These are phyloP conservation scores for Bidens hawaiensis DNA, from an alignment of 140 eudicot species.

Conservation along the genomic window DNA sequence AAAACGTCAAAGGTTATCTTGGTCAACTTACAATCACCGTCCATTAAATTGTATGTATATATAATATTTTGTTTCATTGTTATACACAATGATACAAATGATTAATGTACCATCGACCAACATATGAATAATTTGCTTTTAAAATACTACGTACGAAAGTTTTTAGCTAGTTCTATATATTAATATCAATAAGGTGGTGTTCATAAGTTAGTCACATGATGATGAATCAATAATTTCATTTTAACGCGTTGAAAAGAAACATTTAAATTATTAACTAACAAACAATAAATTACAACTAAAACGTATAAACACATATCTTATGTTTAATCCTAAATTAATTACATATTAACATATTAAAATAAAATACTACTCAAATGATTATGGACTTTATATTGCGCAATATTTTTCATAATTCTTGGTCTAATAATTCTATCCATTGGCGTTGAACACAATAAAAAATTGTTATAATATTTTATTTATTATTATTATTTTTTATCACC, in stretches of 20 bases:
- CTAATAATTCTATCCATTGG: background rate
- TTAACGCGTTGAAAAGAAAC: conserved; percentile 5
- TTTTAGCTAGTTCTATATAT: background rate
- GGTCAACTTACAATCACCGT: conserved; percentile 20
- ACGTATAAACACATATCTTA: background rate
- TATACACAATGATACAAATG: conserved; percentile 23
- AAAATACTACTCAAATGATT: background rate
- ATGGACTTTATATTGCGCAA: background rate
- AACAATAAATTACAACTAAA: background rate
- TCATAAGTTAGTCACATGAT: conserved; percentile 6
- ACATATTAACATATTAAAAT: background rate
- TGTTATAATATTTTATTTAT: background rate
- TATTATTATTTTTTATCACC: no score
- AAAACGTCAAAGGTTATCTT: conserved; percentile 19
- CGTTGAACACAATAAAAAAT: background rate
- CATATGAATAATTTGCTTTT: conserved; percentile 1
- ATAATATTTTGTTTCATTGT: conserved; percentile 5
- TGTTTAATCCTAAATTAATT: background rate
- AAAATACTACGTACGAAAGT: background rate
- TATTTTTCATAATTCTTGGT: background rate
- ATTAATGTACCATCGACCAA: conserved; percentile 19
- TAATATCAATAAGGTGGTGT: conserved; percentile 15
- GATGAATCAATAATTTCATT: conserved; percentile 11
- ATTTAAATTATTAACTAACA: background rate
- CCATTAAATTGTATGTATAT: conserved; percentile 1